Evolutionary conservation across 805 yeast species (phyloP), one percentile per base, ranked within the genome.

Genomic region (Nakazawaea molendinolei): DNA sequence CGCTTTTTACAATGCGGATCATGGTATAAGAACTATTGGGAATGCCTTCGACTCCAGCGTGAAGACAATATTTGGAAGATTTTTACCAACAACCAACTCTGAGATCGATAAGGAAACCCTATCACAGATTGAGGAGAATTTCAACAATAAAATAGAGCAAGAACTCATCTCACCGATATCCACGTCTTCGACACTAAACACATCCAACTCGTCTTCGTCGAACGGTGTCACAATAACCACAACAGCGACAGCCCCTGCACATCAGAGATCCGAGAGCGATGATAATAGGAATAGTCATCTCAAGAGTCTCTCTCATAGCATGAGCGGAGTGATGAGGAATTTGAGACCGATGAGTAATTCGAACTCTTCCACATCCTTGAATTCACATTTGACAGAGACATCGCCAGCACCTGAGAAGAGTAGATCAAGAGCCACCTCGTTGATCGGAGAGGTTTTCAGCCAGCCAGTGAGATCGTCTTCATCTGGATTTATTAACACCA

Each of bases 261-360:
- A 29, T 28, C 44, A 32, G 23, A 43, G 21, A 29, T 44, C 12
- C 37, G 24, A 31, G 45, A 20, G 13, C 39, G 13, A 31, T 44
- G 13, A 21, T 39, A 16, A 29, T 33, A 19, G 33, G 43, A 16
- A 34, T 39, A 16, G 29, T 53, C 51, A 36, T 6, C 31, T 58
- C 13, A 44, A 44, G 24, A 58, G 49, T 26, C 47, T 60, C 21
- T 48, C 61, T 4, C 46, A 39, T 6, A 50, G 62, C 38, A 45
- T 59, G 44, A 60, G 56, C 4, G 61, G 60, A 0, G 63, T 57
- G 2, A 55, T 60, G 54, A 60, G 58, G 39, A 55, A 36, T 24
- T 51, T 60, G 17, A 43, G 60, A 13, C 59, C 62, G 4, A 34
- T 52, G 3, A 58, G 61, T 25, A 52, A 49, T 9, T 53, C 61